Base-by-base conservation (phyloP, 2,329 filamentous ascomycete species). In the Pezicula neosporulosa region DNA sequence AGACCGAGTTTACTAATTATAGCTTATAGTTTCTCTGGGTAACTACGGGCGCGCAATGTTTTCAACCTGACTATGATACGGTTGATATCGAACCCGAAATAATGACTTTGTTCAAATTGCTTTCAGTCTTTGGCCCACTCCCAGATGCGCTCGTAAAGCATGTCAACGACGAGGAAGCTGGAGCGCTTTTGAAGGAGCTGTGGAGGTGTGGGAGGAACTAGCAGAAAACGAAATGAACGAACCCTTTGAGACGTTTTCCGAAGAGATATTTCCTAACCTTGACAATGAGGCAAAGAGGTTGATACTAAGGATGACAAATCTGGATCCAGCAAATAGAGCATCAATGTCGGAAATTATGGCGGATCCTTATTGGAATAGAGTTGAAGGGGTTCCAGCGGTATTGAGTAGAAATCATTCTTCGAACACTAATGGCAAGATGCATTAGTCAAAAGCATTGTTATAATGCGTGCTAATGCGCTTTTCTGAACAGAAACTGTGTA, bases 251-350 rank as follows among this genome's bases (percentile, higher is more conserved):
- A 49, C 58, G 46, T 66, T 58, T 65, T 58, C 57, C 37, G 56
- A 63, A 47, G 57, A 63, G 42, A 48, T 41, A 36, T 66, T 63
- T 57, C 62, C 63, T 33, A 63, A 66, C 51, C 61, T 68, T 50
- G 52, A 62, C 49, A 33, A 52, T 33, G 58, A 66, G 47, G 52
- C 57, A 57, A 63, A 66, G 57, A 62, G 54, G 49, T 51, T 66
- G 44, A 64, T 66, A 53, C 59, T 55, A 37, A 65, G 53, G 50
- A 67, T 66, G 61, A 64, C 53, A 42, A 63, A 66, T 43, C 60
- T 67, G 33, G 58, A 63, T 59, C 63, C 61, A 47, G 55, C 47
- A 35, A 63, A 65, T 52, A 63, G 63, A 57, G 61, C 56, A 21
- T n/a, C 16, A 33, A 35, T 50, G 3, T 24, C 3, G 3, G 24